Percentiles rank a stretch among this genome's conserved stretches.
Evolutionary conservation across 441 rosid species (phyloP).

Genomic region (Arabidopsis hybrid): DNA sequence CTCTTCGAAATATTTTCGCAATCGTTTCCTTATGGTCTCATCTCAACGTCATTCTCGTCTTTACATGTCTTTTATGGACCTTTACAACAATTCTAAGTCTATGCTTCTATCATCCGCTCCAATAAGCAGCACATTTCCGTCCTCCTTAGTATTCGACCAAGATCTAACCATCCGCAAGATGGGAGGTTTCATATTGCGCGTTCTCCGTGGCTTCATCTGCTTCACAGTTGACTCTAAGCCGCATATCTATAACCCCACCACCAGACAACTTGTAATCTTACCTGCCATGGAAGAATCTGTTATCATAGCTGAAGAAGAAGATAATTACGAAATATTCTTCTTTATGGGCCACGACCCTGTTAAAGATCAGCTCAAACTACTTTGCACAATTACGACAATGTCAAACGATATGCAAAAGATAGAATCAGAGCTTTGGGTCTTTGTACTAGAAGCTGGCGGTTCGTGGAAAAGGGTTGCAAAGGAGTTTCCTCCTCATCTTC

Average conservation of each 20-base stretch:
- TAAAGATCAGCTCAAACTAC: background rate
- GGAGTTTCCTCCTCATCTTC: background rate
- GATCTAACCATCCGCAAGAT: background rate
- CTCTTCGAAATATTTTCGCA: no score
- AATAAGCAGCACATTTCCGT: background rate
- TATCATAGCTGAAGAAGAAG: background rate
- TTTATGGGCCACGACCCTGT: background rate
- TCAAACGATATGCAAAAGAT: background rate
- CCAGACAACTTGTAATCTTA: constrained; percentile 3
- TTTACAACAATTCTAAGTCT: background rate
- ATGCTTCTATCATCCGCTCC: background rate
- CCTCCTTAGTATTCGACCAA: background rate
- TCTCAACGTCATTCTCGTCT: no score
- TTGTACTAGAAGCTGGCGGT: background rate
- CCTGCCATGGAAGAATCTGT: background rate
- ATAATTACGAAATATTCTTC: background rate
- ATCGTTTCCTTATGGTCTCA: no score
- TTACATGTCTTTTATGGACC: no score
- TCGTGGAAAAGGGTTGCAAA: background rate
- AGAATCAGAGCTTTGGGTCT: background rate
- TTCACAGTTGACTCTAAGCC: background rate
- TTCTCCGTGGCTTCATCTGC: background rate
- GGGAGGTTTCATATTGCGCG: background rate
- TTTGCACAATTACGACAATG: background rate
- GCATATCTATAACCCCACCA: background rate